Conservation (phyloP, 1,284 basidiomycete species). For the Afroboletus lepidellus region DNA sequence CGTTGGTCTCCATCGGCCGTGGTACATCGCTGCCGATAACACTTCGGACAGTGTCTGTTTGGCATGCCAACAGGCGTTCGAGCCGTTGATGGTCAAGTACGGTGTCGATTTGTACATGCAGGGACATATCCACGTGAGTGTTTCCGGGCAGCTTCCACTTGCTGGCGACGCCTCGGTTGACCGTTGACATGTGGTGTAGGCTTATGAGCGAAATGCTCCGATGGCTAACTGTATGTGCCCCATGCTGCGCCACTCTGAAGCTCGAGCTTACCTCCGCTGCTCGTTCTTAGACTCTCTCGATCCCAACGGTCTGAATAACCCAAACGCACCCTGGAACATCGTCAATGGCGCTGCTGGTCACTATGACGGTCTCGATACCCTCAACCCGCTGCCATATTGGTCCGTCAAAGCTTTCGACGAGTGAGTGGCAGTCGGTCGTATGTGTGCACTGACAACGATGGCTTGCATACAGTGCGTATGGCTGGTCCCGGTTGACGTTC, state of each 20-base stretch:
- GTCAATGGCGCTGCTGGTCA: constrained; percentile 31
- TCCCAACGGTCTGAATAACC: constrained; percentile 28
- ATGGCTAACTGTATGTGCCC: constrained; percentile 27
- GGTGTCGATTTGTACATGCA: constrained; percentile 33
- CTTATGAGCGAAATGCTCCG: constrained; percentile 29
- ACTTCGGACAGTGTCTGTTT: constrained; percentile 14
- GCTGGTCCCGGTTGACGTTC: constrained; percentile 32
- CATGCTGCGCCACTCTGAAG: too few species aligned
- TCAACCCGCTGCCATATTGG: constrained; percentile 7
- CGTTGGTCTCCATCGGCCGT: constrained; percentile 30
- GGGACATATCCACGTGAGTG: constrained; percentile 24
- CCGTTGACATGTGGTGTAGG: constrained; percentile 4
- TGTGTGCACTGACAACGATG: background rate
- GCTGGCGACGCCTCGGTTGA: background rate
- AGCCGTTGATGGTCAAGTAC: constrained; percentile 34
- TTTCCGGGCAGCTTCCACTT: too few species aligned
- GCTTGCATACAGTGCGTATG: constrained; percentile 18
- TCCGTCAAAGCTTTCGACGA: constrained; percentile 11
- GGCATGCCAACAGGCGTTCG: constrained; percentile 29
- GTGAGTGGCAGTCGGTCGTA: constrained; percentile 12
- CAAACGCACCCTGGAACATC: constrained; percentile 30
- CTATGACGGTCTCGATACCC: constrained; percentile 29
- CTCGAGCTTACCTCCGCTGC: too few species aligned
- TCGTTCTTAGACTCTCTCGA: constrained; percentile 18
- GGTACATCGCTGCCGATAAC: constrained; percentile 22